Base-by-base conservation (phyloP, 306 rosid genomes). In the Rubus idaeus region DNA sequence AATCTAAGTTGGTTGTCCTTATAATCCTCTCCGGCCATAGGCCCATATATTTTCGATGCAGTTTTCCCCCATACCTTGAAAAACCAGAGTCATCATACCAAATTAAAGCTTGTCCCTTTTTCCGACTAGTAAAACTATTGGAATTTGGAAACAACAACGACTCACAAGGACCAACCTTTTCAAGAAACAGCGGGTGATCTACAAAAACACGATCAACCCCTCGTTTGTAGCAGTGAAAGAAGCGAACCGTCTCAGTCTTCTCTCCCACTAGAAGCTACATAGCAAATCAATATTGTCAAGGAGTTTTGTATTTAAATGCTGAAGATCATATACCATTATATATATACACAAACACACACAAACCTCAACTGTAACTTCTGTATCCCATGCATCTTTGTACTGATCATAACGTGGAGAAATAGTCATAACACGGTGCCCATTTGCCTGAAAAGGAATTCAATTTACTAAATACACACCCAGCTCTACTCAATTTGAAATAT, bases 301-400 rank as follows among this genome's bases (percentile, higher is more conserved):
- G 68, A 74, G 40, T 46, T 72, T 30, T 37, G 47, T 23, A 63
- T 17, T 18, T 8, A 56, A 68, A 76, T 49, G 13, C 51, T 18
- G 51, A 40, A 71, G 55, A 17, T 40, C 20, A 45, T 44, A 65
- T 39, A 6, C 1, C 10, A 5, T 9, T 16, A 75, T 35, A 30
- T 26, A 70, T 1, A 18, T 8, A 67, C 10, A 7, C 5, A n/a
- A n/a, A 23, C 26, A 23, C 26, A 23, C 26, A 23, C 77, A 21
- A 68, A 88, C 95, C 97, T 91, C 91, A 71, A 71, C 4, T 46
- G 4, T 20, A 41, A 88, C 89, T 63, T 42, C 49, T 62, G 97
- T 90, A 66, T 90, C 97, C 97, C 97, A 91, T 44, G 93, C 95
- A 83, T 91, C 97, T 83, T 87, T 91, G 90, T 91, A 91, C 74